These are phyloP conservation scores for Albugo candida DNA, from an alignment of 352 stramenopile species.

Conservation along the genomic window DNA sequence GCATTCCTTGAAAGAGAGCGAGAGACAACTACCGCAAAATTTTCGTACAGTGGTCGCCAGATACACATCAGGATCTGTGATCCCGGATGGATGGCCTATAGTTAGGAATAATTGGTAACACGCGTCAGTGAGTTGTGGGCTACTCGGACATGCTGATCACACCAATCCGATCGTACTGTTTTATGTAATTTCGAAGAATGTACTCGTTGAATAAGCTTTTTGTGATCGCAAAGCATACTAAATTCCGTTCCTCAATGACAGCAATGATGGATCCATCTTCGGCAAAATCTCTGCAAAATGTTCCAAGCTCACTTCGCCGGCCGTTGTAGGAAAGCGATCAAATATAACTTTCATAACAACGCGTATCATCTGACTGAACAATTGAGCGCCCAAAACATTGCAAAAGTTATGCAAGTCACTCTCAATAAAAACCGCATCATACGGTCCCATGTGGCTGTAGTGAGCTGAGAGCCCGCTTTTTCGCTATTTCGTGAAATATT, in stretches of 20 bases:
- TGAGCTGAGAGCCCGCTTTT: conserved; percentile 31
- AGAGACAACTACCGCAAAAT: background rate
- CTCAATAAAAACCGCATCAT: conserved; percentile 64
- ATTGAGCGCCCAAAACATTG: conserved; percentile 44
- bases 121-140: conserved; percentile 47
- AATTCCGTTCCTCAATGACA: conserved; percentile 80
- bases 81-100: conserved; percentile 60
- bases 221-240: conserved; percentile 51
- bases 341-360: conserved; percentile 59
- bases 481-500: conserved; percentile 54
- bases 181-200: conserved; percentile 25
- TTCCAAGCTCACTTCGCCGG: conserved; percentile 55
- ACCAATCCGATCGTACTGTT: conserved; percentile 55
- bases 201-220: conserved; percentile 45
- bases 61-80: conserved; percentile 72
- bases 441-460: conserved; percentile 63
- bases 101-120: conserved; percentile 70
- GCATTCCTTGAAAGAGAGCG: background rate
- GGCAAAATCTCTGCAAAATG: conserved; percentile 71
- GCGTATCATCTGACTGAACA: conserved; percentile 54
- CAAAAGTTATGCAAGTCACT: conserved; percentile 46
- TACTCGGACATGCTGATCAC: conserved; percentile 41
- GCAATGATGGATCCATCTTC: conserved; percentile 65
- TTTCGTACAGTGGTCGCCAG: conserved; percentile 39
- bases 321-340: conserved; percentile 47